Base-by-base conservation (phyloP, 2,329 filamentous ascomycete species). In the Conoideocrella luteorostrata region DNA sequence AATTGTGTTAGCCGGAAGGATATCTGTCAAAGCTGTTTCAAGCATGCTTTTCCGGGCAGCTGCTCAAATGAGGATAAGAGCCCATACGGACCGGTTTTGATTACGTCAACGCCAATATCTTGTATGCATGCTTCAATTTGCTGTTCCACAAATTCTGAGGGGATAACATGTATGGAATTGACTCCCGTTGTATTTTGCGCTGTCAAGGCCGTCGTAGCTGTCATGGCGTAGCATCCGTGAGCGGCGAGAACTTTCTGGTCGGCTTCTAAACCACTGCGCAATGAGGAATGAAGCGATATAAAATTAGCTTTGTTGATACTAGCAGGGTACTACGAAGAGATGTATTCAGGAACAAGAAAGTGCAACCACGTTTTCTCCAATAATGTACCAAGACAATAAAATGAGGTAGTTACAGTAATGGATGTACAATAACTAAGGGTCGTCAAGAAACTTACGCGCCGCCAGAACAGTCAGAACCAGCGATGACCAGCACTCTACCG, bases 151-250 rank as follows among this genome's bases (percentile, higher is more conserved):
- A 97, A 96, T 4, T 74, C 72, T 0, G 86, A 71, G 0, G 91
- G 91, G 7, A 86, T 78, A 44, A 84, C 69, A 58, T 95, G 88
- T 41, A 97, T 88, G 51, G 77, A 88, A 49, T 80, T 73, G 12
- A 97, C 89, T 4, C 88, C 88, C 42, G 78, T 74, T 0, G 93
- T 98, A 65, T 97, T 95, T 60, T 97, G 93, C 13, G 88, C 90
- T n/a, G 93, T 98, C 58, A 98, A 70, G 17, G 91, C 91, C 12
- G 91, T 94, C 9, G 91, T 96, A 18, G 90, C 88, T 40, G 91
- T 96, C 82, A 96, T 94, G 47, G 88, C 89, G 72, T 97, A 97
- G 68, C 87, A 93, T 47, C 85, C 83, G 76, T 97, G 89, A 15
- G 87, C 88, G 35, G 89, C 86, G 48, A 95, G 84, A 48, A 95